Evolutionary conservation across 106 monocot species (phyloP).

Genomic region (Alisma plantagoaquatica): DNA sequence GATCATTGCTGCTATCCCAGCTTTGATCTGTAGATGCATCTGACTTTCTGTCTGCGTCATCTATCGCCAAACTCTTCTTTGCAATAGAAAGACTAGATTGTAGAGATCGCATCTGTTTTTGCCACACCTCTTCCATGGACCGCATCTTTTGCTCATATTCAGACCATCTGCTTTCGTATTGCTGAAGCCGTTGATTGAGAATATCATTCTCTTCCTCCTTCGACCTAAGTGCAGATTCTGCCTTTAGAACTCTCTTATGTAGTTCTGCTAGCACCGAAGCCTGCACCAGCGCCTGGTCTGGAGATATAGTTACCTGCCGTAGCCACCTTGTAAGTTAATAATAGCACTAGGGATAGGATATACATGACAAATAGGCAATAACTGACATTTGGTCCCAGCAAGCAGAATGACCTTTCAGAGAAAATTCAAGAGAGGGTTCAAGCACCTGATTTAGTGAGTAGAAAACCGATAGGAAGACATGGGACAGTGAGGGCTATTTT

Average conservation of each 20-base stretch:
- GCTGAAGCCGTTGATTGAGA: conserved; percentile 65
- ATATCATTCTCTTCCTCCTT: conserved; percentile 91
- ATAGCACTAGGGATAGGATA: too few relatives aligned
- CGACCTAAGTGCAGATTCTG: conserved; percentile 51
- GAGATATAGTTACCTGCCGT: conserved; percentile 35
- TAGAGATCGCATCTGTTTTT: conserved; percentile 87
- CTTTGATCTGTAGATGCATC: conserved; percentile 48
- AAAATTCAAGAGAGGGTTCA: too few relatives aligned
- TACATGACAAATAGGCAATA: too few relatives aligned
- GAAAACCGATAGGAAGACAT: too few relatives aligned
- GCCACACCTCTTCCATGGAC: conserved; percentile 98
- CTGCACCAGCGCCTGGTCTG: conserved; percentile 53
- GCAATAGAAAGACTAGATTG: conserved; percentile 81
- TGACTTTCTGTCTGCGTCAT: conserved; percentile 36
- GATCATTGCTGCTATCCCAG: conserved; percentile 31
- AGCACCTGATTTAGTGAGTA: too few relatives aligned
- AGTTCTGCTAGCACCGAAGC: conserved; percentile 71
- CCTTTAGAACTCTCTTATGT: conserved; percentile 64
- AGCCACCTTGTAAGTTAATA: too few relatives aligned
- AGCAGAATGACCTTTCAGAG: too few relatives aligned
- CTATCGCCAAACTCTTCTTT: conserved; percentile 63
- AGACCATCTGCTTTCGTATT: conserved; percentile 79
- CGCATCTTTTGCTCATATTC: conserved; percentile 89
- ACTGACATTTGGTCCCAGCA: too few relatives aligned
- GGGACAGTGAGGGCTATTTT: too few relatives aligned